These are phyloP conservation scores for Clavispora carvajalis DNA, from an alignment of 805 yeast genomes.

Conservation along the genomic window DNA sequence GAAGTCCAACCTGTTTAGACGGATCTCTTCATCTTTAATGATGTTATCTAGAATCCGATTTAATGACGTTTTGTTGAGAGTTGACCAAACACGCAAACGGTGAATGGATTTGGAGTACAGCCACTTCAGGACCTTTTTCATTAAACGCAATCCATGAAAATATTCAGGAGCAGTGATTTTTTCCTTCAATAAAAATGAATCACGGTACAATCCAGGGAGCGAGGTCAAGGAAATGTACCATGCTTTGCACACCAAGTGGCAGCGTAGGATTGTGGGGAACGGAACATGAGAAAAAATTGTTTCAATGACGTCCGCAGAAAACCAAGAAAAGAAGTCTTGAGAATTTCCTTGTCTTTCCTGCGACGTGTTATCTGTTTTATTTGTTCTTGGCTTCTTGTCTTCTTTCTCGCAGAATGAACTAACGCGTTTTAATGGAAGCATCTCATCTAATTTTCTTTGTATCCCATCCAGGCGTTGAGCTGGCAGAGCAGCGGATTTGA, in stretches of 20 bases:
- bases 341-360: not conserved
- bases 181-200: conserved; percentile 19
- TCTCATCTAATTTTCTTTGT: conserved; percentile 10
- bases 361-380: no score
- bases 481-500: not conserved
- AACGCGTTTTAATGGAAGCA: conserved; percentile 17
- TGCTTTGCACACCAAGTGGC: conserved; percentile 27
- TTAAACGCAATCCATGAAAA: conserved; percentile 21
- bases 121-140: conserved; percentile 19
- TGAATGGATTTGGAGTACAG: conserved; percentile 15
- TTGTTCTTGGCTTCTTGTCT: not conserved
- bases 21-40: conserved; percentile 19
- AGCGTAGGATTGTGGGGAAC: conserved; percentile 17
- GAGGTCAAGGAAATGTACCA: conserved; percentile 28
- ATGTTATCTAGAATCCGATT: conserved; percentile 23
- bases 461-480: not conserved
- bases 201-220: conserved; percentile 23
- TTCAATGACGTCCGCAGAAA: conserved; percentile 29
- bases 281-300: conserved; percentile 21
- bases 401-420: not conserved
- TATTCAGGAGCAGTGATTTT: conserved; percentile 25
- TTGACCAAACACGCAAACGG: conserved; percentile 18
- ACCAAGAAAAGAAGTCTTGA: conserved; percentile 16
- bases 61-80: conserved; percentile 20
- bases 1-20: conserved; percentile 22